phyloP scores from a whole-genome alignment of 768 basidiomycete genomes.

The Leccinum rimulosum region DNA sequence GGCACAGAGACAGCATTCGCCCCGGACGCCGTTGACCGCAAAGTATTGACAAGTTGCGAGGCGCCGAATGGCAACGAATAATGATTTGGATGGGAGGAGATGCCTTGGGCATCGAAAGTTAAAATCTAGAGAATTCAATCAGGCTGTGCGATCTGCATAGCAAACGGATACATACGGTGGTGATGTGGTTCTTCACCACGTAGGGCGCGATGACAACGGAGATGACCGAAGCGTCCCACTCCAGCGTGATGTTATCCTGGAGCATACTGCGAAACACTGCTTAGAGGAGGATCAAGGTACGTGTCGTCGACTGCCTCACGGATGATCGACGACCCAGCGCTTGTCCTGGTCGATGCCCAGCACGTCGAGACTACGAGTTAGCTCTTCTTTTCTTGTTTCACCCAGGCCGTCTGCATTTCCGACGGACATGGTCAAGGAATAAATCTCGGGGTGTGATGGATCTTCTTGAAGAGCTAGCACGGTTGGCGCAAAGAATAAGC shows the following conservation, averaged over 20 bases:
- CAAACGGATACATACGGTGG: constrained; percentile 46
- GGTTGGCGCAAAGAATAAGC: constrained; percentile 91
- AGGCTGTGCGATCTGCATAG: neutral
- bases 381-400: constrained; percentile 52
- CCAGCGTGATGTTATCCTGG: constrained; percentile 67
- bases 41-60: constrained; percentile 39
- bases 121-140: constrained; percentile 54
- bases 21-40: constrained; percentile 29
- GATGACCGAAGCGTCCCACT: constrained; percentile 64
- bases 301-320: constrained; percentile 46
- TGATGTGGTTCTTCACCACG: constrained; percentile 56
- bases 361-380: constrained; percentile 59
- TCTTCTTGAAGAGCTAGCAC: constrained; percentile 49
- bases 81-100: constrained; percentile 90
- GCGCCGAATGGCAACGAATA: constrained; percentile 62
- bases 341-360: constrained; percentile 58
- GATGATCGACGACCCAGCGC: constrained; percentile 64
- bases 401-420: constrained; percentile 84
- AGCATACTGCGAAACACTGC: constrained; percentile 46
- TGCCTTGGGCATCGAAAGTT: constrained; percentile 75
- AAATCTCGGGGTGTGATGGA: constrained; percentile 36
- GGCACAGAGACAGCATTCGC: constrained; percentile 30
- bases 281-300: constrained; percentile 9
- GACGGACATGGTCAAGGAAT: constrained; percentile 70
- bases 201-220: constrained; percentile 58